Conservation (phyloP, 1,139 yeast genomes). For the Protomyces pachydermus region DNA sequence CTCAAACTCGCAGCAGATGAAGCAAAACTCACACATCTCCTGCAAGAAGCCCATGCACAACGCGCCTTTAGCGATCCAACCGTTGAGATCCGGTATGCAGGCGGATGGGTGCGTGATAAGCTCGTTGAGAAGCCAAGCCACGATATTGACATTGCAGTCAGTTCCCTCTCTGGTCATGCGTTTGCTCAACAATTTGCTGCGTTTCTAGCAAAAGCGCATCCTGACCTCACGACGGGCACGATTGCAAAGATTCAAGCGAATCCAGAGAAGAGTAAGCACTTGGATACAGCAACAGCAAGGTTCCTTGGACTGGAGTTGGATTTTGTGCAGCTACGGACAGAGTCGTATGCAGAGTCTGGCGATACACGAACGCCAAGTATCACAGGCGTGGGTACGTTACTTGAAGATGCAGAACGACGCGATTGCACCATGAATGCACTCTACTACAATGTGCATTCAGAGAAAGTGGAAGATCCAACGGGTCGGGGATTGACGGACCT, state of each 20-base stretch:
- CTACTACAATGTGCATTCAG: conserved; percentile 70
- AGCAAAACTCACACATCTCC: not conserved
- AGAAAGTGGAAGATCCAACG: conserved; percentile 77
- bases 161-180: conserved; percentile 73
- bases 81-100: conserved; percentile 65
- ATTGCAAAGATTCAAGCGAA: conserved; percentile 83
- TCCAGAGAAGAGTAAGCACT: conserved; percentile 91
- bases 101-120: conserved; percentile 99
- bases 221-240: conserved; percentile 41
- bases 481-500: conserved; percentile 68
- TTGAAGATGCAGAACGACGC: conserved; percentile 83
- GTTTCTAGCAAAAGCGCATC: conserved; percentile 7
- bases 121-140: conserved; percentile 70
- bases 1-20: not conserved
- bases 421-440: conserved; percentile 91
- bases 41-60: conserved; percentile 1
- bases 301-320: conserved; percentile 78
- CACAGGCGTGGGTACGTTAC: conserved; percentile 72
- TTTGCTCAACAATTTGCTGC: conserved; percentile 71
- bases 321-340: conserved; percentile 85
- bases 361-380: conserved; percentile 70
- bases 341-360: conserved; percentile 58
- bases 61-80: conserved; percentile 1
- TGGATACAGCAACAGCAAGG: conserved; percentile 92
- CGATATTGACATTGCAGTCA: conserved; percentile 88